These are phyloP conservation scores for Samsoniella hepiali DNA, from an alignment of 2,329 filamentous ascomycete genomes.

Conservation along the genomic window DNA sequence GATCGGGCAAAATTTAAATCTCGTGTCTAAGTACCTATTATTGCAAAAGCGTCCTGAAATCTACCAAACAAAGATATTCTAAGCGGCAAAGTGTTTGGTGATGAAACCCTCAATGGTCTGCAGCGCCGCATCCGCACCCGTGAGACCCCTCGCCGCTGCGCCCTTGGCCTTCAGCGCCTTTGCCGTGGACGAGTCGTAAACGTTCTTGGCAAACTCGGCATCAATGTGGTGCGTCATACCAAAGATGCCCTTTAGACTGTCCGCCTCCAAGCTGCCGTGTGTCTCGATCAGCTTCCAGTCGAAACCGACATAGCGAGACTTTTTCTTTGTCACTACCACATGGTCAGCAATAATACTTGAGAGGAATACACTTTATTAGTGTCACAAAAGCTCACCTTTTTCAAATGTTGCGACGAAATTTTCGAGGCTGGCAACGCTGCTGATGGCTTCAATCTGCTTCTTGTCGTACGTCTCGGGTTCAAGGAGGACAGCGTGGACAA, in stretches of 20 bases:
- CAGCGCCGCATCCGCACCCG: constrained; percentile 24
- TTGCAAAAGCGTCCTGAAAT: too few species aligned
- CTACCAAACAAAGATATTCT: not conserved
- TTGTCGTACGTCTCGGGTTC: constrained; percentile 37
- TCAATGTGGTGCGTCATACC: constrained; percentile 34
- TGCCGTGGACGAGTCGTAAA: constrained; percentile 27
- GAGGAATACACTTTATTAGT: not conserved
- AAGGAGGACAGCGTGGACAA: constrained; percentile 44
- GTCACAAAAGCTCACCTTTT: constrained; percentile 23
- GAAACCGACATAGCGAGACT: constrained; percentile 30
- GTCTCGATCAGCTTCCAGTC: constrained; percentile 34
- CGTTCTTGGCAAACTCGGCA: constrained; percentile 31
- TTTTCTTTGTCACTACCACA: constrained; percentile 29
- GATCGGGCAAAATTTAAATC: too few species aligned
- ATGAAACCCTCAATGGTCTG: constrained; percentile 27
- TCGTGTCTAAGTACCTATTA: too few species aligned
- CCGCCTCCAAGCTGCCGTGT: constrained; percentile 30
- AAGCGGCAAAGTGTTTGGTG: constrained; percentile 23
- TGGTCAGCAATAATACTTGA: not conserved
- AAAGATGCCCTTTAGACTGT: constrained; percentile 37
- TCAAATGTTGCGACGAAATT: constrained; percentile 32
- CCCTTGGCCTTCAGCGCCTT: constrained; percentile 30
- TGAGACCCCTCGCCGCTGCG: constrained; percentile 26
- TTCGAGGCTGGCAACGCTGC: constrained; percentile 31
- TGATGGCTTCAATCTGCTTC: constrained; percentile 36